Evolutionary conservation across 116 monocot genomes (phyloP).

Genomic region (Dioscorea cayenensis): DNA sequence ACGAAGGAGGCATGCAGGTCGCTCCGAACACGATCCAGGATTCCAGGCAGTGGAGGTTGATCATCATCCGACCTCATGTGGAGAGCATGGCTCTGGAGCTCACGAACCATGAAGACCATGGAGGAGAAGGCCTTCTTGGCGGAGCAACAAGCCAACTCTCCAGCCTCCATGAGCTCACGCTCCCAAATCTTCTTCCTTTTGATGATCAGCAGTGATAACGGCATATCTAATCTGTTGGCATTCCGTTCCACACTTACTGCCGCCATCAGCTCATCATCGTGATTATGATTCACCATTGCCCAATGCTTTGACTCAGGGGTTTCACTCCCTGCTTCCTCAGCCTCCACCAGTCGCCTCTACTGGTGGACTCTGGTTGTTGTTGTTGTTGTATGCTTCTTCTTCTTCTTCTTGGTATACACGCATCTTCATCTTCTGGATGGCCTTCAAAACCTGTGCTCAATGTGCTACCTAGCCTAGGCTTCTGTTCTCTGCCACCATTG

Average conservation of each 20-base stretch:
- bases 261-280: not conserved
- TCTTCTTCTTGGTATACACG: too few species aligned
- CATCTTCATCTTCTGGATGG: too few species aligned
- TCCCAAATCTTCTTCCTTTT: slow-evolving; percentile 24
- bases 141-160: slow-evolving; percentile 41
- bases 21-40: slow-evolving; percentile 39
- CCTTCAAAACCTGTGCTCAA: too few species aligned
- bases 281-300: not conserved
- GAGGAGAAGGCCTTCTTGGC: slow-evolving; percentile 73
- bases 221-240: slow-evolving; percentile 21
- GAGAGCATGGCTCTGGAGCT: slow-evolving; percentile 71
- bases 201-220: slow-evolving; percentile 24
- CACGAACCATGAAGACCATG: slow-evolving; percentile 84
- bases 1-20: slow-evolving; percentile 86
- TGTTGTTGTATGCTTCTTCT: too few species aligned
- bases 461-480: too few species aligned
- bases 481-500: too few species aligned
- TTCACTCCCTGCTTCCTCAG: too few species aligned
- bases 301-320: not conserved
- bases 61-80: slow-evolving; percentile 30
- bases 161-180: slow-evolving; percentile 9
- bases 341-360: too few species aligned
- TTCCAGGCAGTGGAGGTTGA: slow-evolving; percentile 27
- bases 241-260: slow-evolving; percentile 19
- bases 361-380: too few species aligned